Conservation (phyloP, 768 basidiomycete species). For the Trametes gibbosa region DNA sequence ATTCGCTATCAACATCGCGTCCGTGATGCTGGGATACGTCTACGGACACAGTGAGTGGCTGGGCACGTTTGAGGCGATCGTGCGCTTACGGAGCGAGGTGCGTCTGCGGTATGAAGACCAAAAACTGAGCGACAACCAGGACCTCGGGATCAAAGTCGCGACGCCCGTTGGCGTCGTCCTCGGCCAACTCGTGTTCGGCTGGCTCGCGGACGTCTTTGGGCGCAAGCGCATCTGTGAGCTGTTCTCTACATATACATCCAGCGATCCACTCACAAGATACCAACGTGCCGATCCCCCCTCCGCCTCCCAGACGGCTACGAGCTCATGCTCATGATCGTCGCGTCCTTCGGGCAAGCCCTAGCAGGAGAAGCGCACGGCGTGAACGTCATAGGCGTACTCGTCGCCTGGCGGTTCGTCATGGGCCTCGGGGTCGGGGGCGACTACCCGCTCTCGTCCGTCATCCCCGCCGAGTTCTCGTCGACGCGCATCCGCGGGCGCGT, state of each 20-base stretch:
- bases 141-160: slow-evolving; percentile 43
- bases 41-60: slow-evolving; percentile 45
- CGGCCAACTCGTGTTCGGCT: slow-evolving; percentile 44
- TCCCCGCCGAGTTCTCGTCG: slow-evolving; percentile 47
- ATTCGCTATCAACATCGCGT: slow-evolving; percentile 72
- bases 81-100: slow-evolving; percentile 30
- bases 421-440: slow-evolving; percentile 32
- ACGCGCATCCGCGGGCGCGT: slow-evolving; percentile 44
- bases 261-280: too few relatives aligned
- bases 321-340: slow-evolving; percentile 78
- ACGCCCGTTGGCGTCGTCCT: slow-evolving; percentile 39
- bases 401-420: slow-evolving; percentile 78
- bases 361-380: slow-evolving; percentile 66
- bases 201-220: slow-evolving; percentile 43
- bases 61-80: slow-evolving; percentile 11
- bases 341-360: slow-evolving; percentile 77
- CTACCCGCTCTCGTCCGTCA: slow-evolving; percentile 45
- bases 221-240: slow-evolving; percentile 39
- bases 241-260: slow-evolving; percentile 14
- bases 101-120: neutral
- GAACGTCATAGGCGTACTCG: slow-evolving; percentile 69
- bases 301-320: slow-evolving; percentile 56
- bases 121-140: slow-evolving; percentile 41
- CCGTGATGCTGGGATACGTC: slow-evolving; percentile 79
- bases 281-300: too few relatives aligned